These are phyloP conservation scores for Candolleomyces eurysporus DNA, from an alignment of 768 basidiomycete genomes.

Conservation along the genomic window DNA sequence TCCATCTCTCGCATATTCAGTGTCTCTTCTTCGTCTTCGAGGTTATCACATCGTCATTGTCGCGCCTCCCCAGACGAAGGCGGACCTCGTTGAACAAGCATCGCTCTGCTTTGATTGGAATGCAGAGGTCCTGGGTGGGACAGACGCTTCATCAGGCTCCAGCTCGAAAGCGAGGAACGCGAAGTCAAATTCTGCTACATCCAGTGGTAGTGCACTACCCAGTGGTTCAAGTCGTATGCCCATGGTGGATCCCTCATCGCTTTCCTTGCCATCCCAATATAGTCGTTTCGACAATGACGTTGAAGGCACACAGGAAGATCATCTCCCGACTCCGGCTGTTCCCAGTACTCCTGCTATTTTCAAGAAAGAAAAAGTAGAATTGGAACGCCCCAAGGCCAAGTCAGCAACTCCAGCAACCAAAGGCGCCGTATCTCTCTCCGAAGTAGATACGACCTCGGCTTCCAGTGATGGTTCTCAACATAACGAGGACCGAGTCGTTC, in stretches of 20 bases:
- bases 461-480: no score
- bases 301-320: background rate
- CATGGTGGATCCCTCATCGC: background rate
- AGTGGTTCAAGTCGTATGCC: background rate
- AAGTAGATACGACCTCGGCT: no score
- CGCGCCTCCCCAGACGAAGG: constrained; percentile 36
- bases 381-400: background rate
- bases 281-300: background rate
- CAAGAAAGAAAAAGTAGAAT: background rate
- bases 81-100: constrained; percentile 53
- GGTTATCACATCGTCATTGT: constrained; percentile 52
- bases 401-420: background rate
- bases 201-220: no score
- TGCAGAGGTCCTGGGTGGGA: constrained; percentile 2
- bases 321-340: background rate
- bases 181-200: no score
- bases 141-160: background rate
- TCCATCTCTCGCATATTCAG: constrained; percentile 62
- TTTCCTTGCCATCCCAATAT: background rate
- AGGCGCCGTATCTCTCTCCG: no score
- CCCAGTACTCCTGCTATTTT: background rate
- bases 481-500: no score
- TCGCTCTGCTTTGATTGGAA: constrained; percentile 48
- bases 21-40: constrained; percentile 54
- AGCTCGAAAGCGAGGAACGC: background rate